Evolutionary conservation across 2,329 filamentous ascomycete genomes (phyloP).

Genomic region (Talaromyces sp.): DNA sequence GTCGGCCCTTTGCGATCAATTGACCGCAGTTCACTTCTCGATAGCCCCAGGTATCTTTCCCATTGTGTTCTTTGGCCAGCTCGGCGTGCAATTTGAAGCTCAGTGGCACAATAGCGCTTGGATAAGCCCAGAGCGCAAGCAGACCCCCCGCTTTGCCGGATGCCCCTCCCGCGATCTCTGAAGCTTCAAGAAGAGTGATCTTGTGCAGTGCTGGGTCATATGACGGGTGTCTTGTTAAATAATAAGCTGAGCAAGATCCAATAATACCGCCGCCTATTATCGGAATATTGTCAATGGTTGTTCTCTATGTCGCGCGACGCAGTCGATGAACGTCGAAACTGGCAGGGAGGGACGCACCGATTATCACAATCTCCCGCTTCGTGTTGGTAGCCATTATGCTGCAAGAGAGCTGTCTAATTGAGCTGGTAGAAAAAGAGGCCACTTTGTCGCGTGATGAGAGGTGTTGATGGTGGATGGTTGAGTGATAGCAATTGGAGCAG

Average conservation of each 20-base stretch:
- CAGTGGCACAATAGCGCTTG: constrained; percentile 72
- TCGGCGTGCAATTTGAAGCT: constrained; percentile 79
- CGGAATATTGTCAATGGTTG: constrained; percentile 10
- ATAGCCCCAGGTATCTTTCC: constrained; percentile 79
- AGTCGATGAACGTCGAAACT: neutral
- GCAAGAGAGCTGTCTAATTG: constrained; percentile 14
- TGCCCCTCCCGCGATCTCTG: constrained; percentile 78
- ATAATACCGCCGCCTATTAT: constrained; percentile 79
- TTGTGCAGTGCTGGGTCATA: constrained; percentile 70
- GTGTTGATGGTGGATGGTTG: neutral
- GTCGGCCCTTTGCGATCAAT: constrained; percentile 47
- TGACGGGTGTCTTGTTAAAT: constrained; percentile 74
- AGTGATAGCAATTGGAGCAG: neutral
- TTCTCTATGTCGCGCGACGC: constrained; percentile 6
- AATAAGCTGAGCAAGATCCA: constrained; percentile 87
- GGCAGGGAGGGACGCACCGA: constrained; percentile 23
- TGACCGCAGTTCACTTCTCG: constrained; percentile 69
- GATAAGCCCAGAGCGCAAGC: constrained; percentile 87
- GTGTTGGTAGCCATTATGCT: constrained; percentile 26
- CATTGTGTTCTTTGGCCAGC: constrained; percentile 76
- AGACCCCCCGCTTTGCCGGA: constrained; percentile 93
- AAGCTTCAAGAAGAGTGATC: constrained; percentile 83
- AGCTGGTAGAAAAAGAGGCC: constrained; percentile 17
- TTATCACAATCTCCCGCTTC: constrained; percentile 34
- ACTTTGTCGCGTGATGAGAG: constrained; percentile 10